Base-by-base conservation (phyloP, 2,329 filamentous ascomycete genomes). In the Colletotrichum phormii region DNA sequence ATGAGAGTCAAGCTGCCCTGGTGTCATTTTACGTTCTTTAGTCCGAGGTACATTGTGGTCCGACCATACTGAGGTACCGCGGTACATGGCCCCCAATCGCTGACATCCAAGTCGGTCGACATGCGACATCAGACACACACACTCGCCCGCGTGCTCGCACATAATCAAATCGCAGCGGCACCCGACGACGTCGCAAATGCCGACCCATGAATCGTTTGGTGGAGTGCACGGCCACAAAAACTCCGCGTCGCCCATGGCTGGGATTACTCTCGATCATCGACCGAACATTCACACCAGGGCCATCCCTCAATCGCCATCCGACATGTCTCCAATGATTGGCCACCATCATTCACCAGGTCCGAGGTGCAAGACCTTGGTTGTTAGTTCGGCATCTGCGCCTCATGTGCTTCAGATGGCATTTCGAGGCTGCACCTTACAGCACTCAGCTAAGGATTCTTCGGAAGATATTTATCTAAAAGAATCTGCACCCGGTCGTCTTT, bases 71-170 rank as follows among this genome's bases (percentile, higher is more conserved):
- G 5, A 72, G 1, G 70, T 73, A 65, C 60, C 49, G 4, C 0
- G n/a, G 66, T 71, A 73, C 71, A 61, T 57, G n/a, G 13, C 51
- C 46, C 37, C 55, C 55, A 33, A 61, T 61, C 46, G 65, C 55
- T 55, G 12, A 59, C 66, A 65, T 61, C 35, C 55, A 54, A 49
- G 51, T 73, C 37, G 55, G 59, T 51, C 67, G 66, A 71, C 66
- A 65, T 73, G 66, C 71, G 60, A 73, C 71, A 73, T 73, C 71
- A 71, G 66, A 73, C 66, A 72, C 59, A 57, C 55, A 67, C 13
- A 59, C 63, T 29, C 24, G 35, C 7, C 18, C 42, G 42, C 42
- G 18, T 15, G 42, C 42, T 49, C 42, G 42, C 42, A 31, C 31
- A 22, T n/a, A 51, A n/a, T 54, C n/a, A 53, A 53, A 13, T 26